These are phyloP conservation scores for Ophiostoma novo-ulmi DNA, from an alignment of 2,329 filamentous ascomycete species.

Conservation along the genomic window DNA sequence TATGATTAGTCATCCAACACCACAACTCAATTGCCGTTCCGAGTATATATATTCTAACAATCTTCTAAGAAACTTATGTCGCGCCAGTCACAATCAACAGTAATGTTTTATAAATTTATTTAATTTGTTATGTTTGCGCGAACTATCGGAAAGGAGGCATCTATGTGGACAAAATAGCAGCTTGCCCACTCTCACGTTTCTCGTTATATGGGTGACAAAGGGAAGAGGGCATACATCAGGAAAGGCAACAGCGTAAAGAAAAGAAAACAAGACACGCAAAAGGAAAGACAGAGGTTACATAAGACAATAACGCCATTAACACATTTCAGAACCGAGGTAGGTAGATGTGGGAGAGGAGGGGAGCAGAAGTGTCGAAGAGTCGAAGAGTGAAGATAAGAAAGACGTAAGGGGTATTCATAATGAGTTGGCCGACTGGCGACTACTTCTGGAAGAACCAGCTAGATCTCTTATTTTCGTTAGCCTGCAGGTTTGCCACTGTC, in stretches of 20 bases:
- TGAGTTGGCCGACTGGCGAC: not conserved
- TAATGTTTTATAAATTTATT: not conserved
- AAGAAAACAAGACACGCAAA: not conserved
- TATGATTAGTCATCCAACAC: not conserved
- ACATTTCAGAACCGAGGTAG: slow-evolving; percentile 9
- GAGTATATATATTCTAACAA: not conserved
- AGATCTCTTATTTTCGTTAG: slow-evolving; percentile 63
- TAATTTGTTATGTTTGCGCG: not conserved
- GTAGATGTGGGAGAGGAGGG: not conserved
- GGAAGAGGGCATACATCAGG: slow-evolving; percentile 1
- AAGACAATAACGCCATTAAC: slow-evolving; percentile 11
- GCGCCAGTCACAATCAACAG: not conserved
- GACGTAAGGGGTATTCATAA: not conserved
- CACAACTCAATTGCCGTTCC: not conserved
- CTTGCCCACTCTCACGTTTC: slow-evolving; percentile 13
- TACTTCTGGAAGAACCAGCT: slow-evolving; percentile 40
- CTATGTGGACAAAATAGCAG: slow-evolving; percentile 19
- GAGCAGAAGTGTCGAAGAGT: not conserved
- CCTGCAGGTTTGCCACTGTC: slow-evolving; percentile 53
- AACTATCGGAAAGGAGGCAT: slow-evolving; percentile 12
- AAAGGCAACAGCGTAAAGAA: not conserved
- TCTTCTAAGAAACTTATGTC: not conserved
- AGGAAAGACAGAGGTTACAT: not conserved
- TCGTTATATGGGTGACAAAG: slow-evolving; percentile 22
- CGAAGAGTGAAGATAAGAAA: not conserved